Conservation (phyloP, 345 rosid genomes). For the Euphorbia peplus region DNA sequence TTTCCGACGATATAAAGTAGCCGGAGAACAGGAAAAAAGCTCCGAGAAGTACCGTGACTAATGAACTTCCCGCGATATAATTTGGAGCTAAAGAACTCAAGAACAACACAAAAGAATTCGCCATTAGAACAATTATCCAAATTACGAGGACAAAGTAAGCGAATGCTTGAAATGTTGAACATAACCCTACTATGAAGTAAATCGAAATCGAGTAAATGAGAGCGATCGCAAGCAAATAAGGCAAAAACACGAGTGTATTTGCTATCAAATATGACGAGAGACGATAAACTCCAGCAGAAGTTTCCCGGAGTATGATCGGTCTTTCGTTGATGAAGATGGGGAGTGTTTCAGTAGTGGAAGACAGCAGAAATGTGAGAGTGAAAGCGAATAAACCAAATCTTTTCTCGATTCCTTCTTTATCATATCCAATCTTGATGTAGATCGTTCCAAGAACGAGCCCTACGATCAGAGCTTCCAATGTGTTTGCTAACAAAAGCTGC, state of each 20-base stretch:
- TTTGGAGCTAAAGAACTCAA: slow-evolving; percentile 89
- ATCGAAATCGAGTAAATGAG: slow-evolving; percentile 62
- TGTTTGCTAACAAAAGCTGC: slow-evolving; percentile 77
- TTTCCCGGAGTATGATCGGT: slow-evolving; percentile 69
- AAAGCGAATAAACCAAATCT: slow-evolving; percentile 89
- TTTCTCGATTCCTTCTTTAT: slow-evolving; percentile 69
- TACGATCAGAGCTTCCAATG: slow-evolving; percentile 78
- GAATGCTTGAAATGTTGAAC: slow-evolving; percentile 72
- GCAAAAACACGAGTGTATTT: slow-evolving; percentile 81
- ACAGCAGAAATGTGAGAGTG: slow-evolving; percentile 90
- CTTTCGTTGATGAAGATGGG: slow-evolving; percentile 92
- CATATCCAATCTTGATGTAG: slow-evolving; percentile 68
- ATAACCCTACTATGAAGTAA: slow-evolving; percentile 84
- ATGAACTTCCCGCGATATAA: slow-evolving; percentile 81
- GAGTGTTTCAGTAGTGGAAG: slow-evolving; percentile 88
- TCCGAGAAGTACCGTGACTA: slow-evolving; percentile 64
- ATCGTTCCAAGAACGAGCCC: slow-evolving; percentile 91
- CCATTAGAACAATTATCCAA: slow-evolving; percentile 81
- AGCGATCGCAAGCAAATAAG: slow-evolving; percentile 65
- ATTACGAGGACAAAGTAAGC: slow-evolving; percentile 69
- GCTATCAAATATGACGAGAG: slow-evolving; percentile 81
- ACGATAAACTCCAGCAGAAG: slow-evolving; percentile 79
- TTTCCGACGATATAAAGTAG: slow-evolving; percentile 72
- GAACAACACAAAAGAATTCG: slow-evolving; percentile 83
- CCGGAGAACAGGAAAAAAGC: slow-evolving; percentile 91